Evolutionary conservation across 140 eudicot genomes (phyloP), one percentile per base, ranked within the genome.

Genomic region (Stevia rebaudiana): DNA sequence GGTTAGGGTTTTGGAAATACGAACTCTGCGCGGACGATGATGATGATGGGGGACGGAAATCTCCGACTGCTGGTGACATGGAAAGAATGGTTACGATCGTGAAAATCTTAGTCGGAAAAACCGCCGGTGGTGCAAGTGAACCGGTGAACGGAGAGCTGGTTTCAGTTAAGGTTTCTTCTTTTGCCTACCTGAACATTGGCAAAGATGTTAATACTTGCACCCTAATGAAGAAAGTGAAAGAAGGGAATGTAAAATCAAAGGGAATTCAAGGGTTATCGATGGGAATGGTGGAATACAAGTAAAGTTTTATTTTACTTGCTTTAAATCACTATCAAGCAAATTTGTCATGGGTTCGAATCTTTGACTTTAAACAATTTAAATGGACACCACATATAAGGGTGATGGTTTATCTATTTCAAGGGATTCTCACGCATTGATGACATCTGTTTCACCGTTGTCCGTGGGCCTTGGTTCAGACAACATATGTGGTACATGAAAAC

Each of bases 11-110:
- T 57, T 70, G 80, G 42, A 50, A 71, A 70, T 23, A n/a, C 17
- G 77, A 53, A 46, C 65, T 75, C 17, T 47, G 67, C 11, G 72
- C 19, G 31, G 78, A 21, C 15, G 72, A 44, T 21, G 71, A 51
- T 11, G 57, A 31, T 41, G 76, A 57, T 15, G 24, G 60, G 18
- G 76, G 57, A 58, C 30, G 64, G 42, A 55, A 78, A 70, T 67
- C 79, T 36, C 54, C 72, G 31, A 65, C 68, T 18, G 85, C 76
- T 43, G 83, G 87, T 53, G 94, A 65, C 89, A 86, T 86, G 48
- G 10, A 22, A 40, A 3, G 23, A 46, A 63, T 17, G 18, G 21
- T 43, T 54, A 35, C 6, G 80, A 68, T 61, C 42, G 49, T 47
- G 51, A 54, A 8, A 49, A 37, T 48, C 7, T 25, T 24, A 44